Conservation (phyloP, 805 yeast species). For the Naumovozyma baii region DNA sequence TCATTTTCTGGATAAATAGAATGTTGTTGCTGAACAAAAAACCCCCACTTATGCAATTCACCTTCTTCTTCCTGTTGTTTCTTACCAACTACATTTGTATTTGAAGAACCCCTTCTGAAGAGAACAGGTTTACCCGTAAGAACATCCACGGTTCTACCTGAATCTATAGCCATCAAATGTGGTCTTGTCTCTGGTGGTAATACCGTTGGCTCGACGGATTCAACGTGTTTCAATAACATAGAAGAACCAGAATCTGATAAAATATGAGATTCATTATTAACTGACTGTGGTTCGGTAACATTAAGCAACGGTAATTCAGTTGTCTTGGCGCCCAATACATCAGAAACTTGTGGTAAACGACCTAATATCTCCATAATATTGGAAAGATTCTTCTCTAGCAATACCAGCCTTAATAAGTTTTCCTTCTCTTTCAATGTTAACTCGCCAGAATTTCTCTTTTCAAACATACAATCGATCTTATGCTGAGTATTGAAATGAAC, state of each 20-base stretch:
- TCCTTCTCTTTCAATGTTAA: constrained; percentile 65
- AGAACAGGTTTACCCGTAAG: constrained; percentile 65
- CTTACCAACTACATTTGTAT: constrained; percentile 57
- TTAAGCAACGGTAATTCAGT: background rate
- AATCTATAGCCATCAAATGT: constrained; percentile 64
- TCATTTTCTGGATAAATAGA: constrained; percentile 28
- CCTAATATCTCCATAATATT: constrained; percentile 37
- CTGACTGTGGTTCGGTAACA: background rate
- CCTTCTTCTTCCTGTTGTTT: constrained; percentile 82
- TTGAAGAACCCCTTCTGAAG: constrained; percentile 54
- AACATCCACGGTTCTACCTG: constrained; percentile 51
- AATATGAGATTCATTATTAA: background rate
- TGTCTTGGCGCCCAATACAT: constrained; percentile 5
- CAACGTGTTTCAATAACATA: constrained; percentile 9
- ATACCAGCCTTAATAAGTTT: constrained; percentile 54
- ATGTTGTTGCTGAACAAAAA: constrained; percentile 61
- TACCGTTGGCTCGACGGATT: constrained; percentile 3
- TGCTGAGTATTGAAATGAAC: constrained; percentile 34
- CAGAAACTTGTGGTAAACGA: constrained; percentile 18
- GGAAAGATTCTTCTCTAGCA: constrained; percentile 59
- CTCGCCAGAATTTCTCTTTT: constrained; percentile 45
- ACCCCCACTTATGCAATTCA: constrained; percentile 78
- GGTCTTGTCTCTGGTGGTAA: constrained; percentile 31
- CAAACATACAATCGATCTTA: constrained; percentile 49
- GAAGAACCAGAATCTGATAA: background rate